Conservation (phyloP, 495 filamentous ascomycete species). For the Aspergillus asperescens region DNA sequence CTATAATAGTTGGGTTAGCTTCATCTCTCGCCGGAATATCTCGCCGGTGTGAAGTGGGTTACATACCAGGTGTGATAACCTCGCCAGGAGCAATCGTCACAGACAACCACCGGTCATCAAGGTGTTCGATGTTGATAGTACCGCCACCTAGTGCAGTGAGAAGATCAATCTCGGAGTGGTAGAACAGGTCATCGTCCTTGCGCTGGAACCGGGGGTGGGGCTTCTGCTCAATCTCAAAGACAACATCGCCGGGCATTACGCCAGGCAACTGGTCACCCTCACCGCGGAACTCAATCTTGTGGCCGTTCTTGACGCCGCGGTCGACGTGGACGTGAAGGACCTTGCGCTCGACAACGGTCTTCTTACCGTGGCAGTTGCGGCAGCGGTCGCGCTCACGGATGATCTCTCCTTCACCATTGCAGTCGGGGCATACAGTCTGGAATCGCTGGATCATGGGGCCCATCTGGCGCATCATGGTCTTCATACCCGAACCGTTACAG, state of each 20-base stretch:
- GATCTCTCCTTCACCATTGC: constrained; percentile 92
- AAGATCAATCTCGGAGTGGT: constrained; percentile 91
- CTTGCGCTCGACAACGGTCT: constrained; percentile 95
- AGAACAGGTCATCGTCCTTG: constrained; percentile 94
- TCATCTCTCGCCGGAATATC: neutral
- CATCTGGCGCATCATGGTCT: constrained; percentile 99
- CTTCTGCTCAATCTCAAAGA: constrained; percentile 98
- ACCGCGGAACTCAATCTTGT: constrained; percentile 92
- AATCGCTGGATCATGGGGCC: constrained; percentile 99
- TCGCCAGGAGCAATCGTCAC: constrained; percentile 89
- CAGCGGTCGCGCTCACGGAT: constrained; percentile 94
- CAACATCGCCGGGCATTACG: constrained; percentile 86
- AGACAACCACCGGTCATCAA: constrained; percentile 93
- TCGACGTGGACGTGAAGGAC: constrained; percentile 98
- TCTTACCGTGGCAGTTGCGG: constrained; percentile 92
- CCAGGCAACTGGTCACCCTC: constrained; percentile 97
- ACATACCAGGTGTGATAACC: constrained; percentile 87
- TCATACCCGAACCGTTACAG: constrained; percentile 94
- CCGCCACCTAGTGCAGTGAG: constrained; percentile 93
- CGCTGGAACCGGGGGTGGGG: constrained; percentile 91
- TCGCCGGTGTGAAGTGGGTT: constrained; percentile 4
- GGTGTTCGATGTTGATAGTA: constrained; percentile 83
- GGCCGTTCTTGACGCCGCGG: constrained; percentile 84
- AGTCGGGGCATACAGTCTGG: constrained; percentile 98
- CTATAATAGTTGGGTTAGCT: constrained; percentile 43